phyloP scores from a whole-genome alignment of 306 rosid species.

The Lathyrus oleraceus region DNA sequence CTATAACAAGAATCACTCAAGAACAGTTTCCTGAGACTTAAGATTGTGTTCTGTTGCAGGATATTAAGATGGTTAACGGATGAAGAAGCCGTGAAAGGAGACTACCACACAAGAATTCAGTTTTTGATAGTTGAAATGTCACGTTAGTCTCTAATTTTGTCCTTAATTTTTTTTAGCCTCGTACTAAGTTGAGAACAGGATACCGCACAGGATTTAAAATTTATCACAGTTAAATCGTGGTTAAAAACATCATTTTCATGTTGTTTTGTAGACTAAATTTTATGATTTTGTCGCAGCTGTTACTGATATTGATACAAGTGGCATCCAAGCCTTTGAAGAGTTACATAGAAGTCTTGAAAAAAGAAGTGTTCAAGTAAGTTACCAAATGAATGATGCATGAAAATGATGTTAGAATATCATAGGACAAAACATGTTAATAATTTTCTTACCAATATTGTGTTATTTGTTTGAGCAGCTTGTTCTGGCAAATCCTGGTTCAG shows the following conservation, averaged over 20 bases:
- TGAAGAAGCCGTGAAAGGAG: constrained; percentile 71
- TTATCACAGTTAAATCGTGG: too few relatives aligned
- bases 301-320: constrained; percentile 91
- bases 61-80: constrained; percentile 80
- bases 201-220: too few relatives aligned
- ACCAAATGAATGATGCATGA: not conserved
- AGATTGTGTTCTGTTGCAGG: constrained; percentile 52
- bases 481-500: constrained; percentile 83
- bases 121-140: constrained; percentile 91
- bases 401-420: not conserved
- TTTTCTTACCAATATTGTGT: constrained; percentile 47
- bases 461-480: constrained; percentile 59
- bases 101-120: constrained; percentile 55
- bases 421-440: not conserved
- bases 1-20: not conserved
- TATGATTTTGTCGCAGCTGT: constrained; percentile 59
- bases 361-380: constrained; percentile 70
- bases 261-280: not conserved
- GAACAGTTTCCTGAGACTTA: constrained; percentile 4
- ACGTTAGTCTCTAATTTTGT: constrained; percentile 44
- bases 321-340: constrained; percentile 93
- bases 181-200: not conserved
- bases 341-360: constrained; percentile 69
- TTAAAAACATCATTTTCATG: constrained; percentile 12
- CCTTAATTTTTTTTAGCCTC: not conserved